A percentile compares a stretch with the other conserved stretches of the same genome.
Conservation (phyloP, 192 early-diverging fungal genomes). For the Cladochytrium replicatum region DNA sequence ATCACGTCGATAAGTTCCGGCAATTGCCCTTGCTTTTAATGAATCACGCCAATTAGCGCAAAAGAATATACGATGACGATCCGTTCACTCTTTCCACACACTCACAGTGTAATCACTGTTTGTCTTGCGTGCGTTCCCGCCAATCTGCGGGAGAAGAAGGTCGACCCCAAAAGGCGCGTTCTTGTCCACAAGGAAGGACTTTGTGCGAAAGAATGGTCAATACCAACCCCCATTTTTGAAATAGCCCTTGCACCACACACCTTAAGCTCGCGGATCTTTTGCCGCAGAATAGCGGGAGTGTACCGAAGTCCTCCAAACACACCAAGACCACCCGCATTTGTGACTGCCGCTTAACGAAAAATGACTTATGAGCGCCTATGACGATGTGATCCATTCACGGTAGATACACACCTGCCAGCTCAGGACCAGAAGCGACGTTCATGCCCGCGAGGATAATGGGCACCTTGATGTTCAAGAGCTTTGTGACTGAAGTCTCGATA, state of each 20-base stretch:
- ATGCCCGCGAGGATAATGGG: slow-evolving; percentile 30
- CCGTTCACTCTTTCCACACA: too few species aligned
- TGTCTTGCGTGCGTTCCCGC: slow-evolving; percentile 32
- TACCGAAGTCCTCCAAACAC: slow-evolving; percentile 30
- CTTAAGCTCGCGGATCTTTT: slow-evolving; percentile 19
- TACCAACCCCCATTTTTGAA: background rate
- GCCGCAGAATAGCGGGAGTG: slow-evolving; percentile 23
- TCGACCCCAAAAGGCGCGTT: slow-evolving; percentile 35
- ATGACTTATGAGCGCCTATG: too few species aligned
- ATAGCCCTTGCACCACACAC: background rate
- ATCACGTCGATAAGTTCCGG: slow-evolving; percentile 39
- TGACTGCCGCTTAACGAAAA: slow-evolving; percentile 28
- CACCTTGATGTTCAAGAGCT: slow-evolving; percentile 31
- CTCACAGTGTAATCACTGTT: slow-evolving; percentile 45
- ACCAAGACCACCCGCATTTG: slow-evolving; percentile 34
- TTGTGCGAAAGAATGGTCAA: background rate
- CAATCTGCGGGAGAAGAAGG: slow-evolving; percentile 33
- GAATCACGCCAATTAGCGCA: background rate
- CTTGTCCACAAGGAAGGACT: slow-evolving; percentile 18
- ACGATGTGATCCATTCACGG: too few species aligned
- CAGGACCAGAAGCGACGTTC: slow-evolving; percentile 27
- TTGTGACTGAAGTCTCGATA: slow-evolving; percentile 28
- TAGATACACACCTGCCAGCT: too few species aligned
- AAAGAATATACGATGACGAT: background rate
- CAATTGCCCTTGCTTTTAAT: slow-evolving; percentile 26